Evolutionary conservation across 768 basidiomycete genomes (phyloP).

Genomic region (Trametes cingulata): DNA sequence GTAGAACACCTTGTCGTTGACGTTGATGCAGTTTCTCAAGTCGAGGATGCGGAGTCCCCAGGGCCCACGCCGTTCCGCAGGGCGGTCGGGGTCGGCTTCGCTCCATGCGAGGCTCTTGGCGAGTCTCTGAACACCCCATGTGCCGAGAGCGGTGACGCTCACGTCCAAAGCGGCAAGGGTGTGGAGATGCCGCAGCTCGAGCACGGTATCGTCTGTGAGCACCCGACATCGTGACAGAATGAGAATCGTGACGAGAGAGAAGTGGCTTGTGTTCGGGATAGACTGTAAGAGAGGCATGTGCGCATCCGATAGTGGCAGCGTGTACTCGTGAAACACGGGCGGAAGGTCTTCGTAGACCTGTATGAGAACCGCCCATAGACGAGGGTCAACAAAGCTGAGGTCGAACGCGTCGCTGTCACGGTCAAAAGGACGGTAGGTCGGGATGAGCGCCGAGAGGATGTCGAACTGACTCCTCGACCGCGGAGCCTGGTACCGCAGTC

Average conservation of each 20-base stretch:
- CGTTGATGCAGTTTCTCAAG: conserved; percentile 52
- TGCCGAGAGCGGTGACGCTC: conserved; percentile 51
- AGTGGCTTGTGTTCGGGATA: conserved; percentile 54
- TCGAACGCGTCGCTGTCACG: not conserved
- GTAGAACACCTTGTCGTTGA: conserved; percentile 44
- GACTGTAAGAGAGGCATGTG: conserved; percentile 57
- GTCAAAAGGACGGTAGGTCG: conserved; percentile 25
- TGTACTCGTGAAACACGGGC: conserved; percentile 37
- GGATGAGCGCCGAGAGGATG: conserved; percentile 45
- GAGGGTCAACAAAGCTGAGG: conserved; percentile 46
- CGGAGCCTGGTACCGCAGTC: conserved; percentile 40
- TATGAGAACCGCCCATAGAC: conserved; percentile 60
- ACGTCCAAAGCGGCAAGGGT: conserved; percentile 65
- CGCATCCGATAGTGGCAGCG: conserved; percentile 53
- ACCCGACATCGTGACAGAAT: conserved; percentile 54
- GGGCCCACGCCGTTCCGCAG: conserved; percentile 41
- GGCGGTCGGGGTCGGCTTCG: conserved; percentile 30
- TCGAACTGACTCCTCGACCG: conserved; percentile 28
- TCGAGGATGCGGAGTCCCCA: conserved; percentile 61
- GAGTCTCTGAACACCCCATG: conserved; percentile 54
- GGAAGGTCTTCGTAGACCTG: conserved; percentile 64
- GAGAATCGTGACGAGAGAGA: conserved; percentile 66
- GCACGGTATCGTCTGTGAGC: conserved; percentile 60
- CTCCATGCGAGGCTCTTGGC: conserved; percentile 46
- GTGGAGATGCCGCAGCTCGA: conserved; percentile 51